Evolutionary conservation across 148 eudicot species (phyloP).

Genomic region (Spergularia marina): DNA sequence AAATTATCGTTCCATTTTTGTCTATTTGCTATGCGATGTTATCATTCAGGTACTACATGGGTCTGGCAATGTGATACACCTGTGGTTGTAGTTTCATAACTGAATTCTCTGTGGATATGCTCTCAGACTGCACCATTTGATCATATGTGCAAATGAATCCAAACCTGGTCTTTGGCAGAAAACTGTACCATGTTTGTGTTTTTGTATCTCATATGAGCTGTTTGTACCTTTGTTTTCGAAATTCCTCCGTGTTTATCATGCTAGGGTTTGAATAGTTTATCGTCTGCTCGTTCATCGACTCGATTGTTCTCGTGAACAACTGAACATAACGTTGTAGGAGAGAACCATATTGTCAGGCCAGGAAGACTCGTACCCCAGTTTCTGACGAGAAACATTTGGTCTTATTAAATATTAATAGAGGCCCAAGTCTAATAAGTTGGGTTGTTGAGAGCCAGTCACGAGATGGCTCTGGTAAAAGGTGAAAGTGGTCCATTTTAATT

Average conservation of each 20-base stretch:
- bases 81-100: background rate
- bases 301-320: too few relatives aligned
- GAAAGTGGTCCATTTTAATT: slow-evolving; percentile 17
- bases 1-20: background rate
- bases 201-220: background rate
- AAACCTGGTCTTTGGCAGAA: background rate
- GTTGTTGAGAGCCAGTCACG: slow-evolving; percentile 33
- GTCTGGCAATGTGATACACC: background rate
- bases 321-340: background rate
- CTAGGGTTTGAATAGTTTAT: background rate
- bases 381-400: slow-evolving; percentile 4
- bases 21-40: background rate
- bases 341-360: slow-evolving; percentile 17
- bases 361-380: background rate
- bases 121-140: background rate
- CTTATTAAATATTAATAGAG: background rate
- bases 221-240: slow-evolving; percentile 1
- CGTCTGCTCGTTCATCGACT: too few relatives aligned
- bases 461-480: slow-evolving; percentile 18
- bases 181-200: background rate
- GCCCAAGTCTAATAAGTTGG: slow-evolving; percentile 9
- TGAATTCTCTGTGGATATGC: slow-evolving; percentile 1
- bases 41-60: too few relatives aligned
- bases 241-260: background rate
- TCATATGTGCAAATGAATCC: background rate